Base-by-base conservation (phyloP, 208 protist genomes). In the Trichomonas vaginalis region DNA sequence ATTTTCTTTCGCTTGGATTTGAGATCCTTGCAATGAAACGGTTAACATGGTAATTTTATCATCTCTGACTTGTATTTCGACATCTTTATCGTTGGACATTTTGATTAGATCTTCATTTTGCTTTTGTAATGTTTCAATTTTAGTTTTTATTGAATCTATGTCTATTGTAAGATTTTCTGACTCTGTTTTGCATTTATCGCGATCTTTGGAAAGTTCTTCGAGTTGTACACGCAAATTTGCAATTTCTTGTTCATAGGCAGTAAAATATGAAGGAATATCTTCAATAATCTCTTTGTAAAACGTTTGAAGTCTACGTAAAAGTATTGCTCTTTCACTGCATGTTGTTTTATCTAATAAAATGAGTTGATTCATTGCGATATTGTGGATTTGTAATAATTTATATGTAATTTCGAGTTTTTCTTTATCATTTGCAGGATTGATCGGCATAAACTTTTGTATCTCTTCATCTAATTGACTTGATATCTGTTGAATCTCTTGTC, bases 251-350 rank as follows among this genome's bases (percentile, higher is more conserved):
- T 88, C 39, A 88, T n/a, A 88, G 32, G 14, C 39, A n/a, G 6
- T 40, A 15, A 32, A 32, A 45, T 45, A 88, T 32, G 39, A 47
- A 47, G 82, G 82, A 6, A 88, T 88, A 88, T 88, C 82, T 4
- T 27, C 32, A 88, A 88, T 88, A 47, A 88, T 40, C 47, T 88
- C 35, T 45, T 88, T 88, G 39, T 88, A 88, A 88, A 88, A 88
- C 32, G 32, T 35, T 88, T 88, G 82, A 15, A 88, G 27, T 47
- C 82, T 42, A 47, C 82, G 8, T 0, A 88, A 23, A 10, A 88
- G 15, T n/a, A 88, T 32, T 15, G 82, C 82, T 47, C 17, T 45
- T 45, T 88, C 82, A 40, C 35, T 45, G 39, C 39, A 45, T n/a
- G 32, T 88, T 45, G 32, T 40, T 40, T 88, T 88, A 45, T 88